A percentile compares a stretch with the other conserved stretches of the same genome.
Conservation (phyloP, 495 filamentous ascomycete species). For the Lasiosphaeria ovina region DNA sequence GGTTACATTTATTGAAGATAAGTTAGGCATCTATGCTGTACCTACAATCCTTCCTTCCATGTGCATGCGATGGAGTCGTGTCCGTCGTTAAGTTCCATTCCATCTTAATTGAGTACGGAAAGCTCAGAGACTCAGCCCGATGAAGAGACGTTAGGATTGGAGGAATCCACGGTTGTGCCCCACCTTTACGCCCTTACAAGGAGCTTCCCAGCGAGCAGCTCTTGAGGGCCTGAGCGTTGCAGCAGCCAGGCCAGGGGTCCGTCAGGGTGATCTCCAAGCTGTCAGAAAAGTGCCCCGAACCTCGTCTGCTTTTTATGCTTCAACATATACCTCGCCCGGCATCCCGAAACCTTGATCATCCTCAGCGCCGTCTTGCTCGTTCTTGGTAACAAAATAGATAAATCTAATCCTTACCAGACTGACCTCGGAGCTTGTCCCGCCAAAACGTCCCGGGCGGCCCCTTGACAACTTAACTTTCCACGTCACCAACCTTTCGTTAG, state of each 20-base stretch:
- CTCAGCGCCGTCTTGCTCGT: neutral
- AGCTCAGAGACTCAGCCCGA: too few relatives aligned
- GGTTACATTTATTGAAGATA: too few relatives aligned
- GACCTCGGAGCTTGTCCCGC: too few relatives aligned
- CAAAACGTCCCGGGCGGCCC: too few relatives aligned
- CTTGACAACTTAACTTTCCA: too few relatives aligned
- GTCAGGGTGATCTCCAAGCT: slow-evolving; percentile 15
- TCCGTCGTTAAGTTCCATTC: too few relatives aligned
- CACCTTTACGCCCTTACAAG: neutral
- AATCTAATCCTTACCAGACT: neutral
- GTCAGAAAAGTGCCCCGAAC: slow-evolving; percentile 20
- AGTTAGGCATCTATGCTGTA: too few relatives aligned
- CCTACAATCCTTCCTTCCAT: too few relatives aligned
- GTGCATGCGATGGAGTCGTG: too few relatives aligned
- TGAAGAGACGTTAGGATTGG: neutral
- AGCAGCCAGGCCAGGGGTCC: slow-evolving; percentile 1
- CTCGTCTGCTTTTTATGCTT: slow-evolving; percentile 15
- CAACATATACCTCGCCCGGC: neutral
- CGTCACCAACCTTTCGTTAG: too few relatives aligned
- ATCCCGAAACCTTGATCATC: neutral
- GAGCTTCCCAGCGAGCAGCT: neutral
- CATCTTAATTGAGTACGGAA: too few relatives aligned
- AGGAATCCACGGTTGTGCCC: neutral
- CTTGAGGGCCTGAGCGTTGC: slow-evolving; percentile 2
- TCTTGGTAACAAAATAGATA: neutral